Percentiles rank a stretch among this genome's conserved stretches.
phyloP scores from a whole-genome alignment of 352 stramenopile genomes.

The Phytophthora pistaciae region DNA sequence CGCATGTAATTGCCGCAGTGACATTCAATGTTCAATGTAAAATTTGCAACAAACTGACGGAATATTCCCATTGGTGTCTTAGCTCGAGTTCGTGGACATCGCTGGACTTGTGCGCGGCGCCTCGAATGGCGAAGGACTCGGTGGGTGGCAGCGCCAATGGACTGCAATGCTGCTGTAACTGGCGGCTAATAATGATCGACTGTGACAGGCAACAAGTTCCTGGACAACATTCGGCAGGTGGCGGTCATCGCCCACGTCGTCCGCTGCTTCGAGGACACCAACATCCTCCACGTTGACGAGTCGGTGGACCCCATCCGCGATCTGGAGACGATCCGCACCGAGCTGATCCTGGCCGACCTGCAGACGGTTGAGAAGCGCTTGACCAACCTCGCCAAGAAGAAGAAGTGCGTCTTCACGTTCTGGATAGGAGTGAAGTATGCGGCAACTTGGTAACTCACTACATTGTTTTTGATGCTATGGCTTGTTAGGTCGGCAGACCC shows the following conservation, averaged over 20 bases:
- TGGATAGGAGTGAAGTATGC: no score
- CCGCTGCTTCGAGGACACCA: slow-evolving; percentile 98
- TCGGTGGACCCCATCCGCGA: slow-evolving; percentile 97
- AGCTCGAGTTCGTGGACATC: slow-evolving; percentile 92
- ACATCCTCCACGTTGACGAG: slow-evolving; percentile 98
- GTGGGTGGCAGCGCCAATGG: slow-evolving; percentile 21
- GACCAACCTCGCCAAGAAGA: slow-evolving; percentile 79
- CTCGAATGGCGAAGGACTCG: slow-evolving; percentile 83
- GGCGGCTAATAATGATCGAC: neutral
- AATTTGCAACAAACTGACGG: slow-evolving; percentile 11
- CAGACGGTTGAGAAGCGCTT: slow-evolving; percentile 82
- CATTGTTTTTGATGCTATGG: slow-evolving; percentile 3
- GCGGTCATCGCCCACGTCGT: slow-evolving; percentile 92
- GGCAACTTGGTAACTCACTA: no score
- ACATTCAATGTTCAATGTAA: slow-evolving; percentile 5
- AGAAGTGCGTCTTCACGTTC: slow-evolving; percentile 75
- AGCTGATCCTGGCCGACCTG: slow-evolving; percentile 95
- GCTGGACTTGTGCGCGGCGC: slow-evolving; percentile 85
- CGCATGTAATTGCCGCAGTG: slow-evolving; percentile 39
- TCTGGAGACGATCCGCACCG: slow-evolving; percentile 98
- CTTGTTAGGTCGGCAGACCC: slow-evolving; percentile 58
- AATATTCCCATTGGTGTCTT: slow-evolving; percentile 2
- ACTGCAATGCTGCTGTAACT: slow-evolving; percentile 2
- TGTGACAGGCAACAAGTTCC: slow-evolving; percentile 80
- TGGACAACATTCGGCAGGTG: slow-evolving; percentile 89